Evolutionary conservation across 306 rosid species (phyloP).

Genomic region (Vachellia pachyceras): DNA sequence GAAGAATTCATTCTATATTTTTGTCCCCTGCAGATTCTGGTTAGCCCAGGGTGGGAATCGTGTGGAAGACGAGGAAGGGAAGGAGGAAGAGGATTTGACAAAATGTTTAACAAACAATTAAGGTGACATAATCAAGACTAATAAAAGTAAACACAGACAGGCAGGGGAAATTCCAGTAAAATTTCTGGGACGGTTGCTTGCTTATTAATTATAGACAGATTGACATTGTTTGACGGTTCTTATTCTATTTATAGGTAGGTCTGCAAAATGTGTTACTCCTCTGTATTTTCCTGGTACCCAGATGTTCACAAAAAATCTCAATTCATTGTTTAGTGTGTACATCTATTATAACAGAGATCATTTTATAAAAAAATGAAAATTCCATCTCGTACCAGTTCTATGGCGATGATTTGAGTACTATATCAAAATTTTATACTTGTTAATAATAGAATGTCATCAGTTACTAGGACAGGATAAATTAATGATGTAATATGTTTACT

Average conservation of each 20-base stretch:
- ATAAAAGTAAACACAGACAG: neutral
- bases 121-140: neutral
- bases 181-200: slow-evolving; percentile 1
- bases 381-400: neutral
- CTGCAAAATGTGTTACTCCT: neutral
- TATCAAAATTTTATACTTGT: neutral
- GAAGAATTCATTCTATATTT: neutral
- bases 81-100: neutral
- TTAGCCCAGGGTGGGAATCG: slow-evolving; percentile 5
- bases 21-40: neutral
- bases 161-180: slow-evolving; percentile 4
- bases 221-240: neutral
- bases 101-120: neutral
- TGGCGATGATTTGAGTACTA: neutral
- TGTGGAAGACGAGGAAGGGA: neutral
- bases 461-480: neutral
- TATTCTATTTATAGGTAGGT: slow-evolving; percentile 9
- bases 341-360: neutral
- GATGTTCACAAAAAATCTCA: neutral
- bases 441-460: neutral
- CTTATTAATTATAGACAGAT: slow-evolving; percentile 32
- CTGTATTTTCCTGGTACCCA: neutral
- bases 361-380: neutral
- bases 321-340: neutral
- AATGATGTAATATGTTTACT: neutral